Base-by-base conservation (phyloP, 257 asterid species). In the Fraxinus anomala region DNA sequence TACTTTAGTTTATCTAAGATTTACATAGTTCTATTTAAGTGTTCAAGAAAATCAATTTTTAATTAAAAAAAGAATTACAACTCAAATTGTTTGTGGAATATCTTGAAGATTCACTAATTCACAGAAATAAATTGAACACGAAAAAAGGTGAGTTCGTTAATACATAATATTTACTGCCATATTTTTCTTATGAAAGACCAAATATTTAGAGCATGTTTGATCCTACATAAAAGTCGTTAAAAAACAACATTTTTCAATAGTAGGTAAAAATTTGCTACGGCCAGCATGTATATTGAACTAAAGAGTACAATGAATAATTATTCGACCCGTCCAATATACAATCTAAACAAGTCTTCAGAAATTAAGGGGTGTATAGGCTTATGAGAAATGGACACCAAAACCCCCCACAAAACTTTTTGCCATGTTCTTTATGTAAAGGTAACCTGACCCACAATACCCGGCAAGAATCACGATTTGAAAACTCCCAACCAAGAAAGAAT, bases 361-460 rank as follows among this genome's bases (percentile, higher is more conserved):
- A 39, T 39, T 9, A 21, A 23, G 17, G 75, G 31, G 30, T 40
- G 3, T 71, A 12, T 51, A 30, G 17, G 68, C 31, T 31, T 73
- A 1, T 28, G 34, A 73, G 77, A 70, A 39, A 79, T 75, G 78
- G 84, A 83, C 81, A 80, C 72, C 67, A 73, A 79, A 76, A 24
- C 84, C 82, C 87, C 76, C 87, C 76, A 77, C 72, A 73, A 70
- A 76, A 73, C 73, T 31, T 30, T 76, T 39, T 24, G 68, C 19
- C 81, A 71, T 78, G 84, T 82, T 81, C 85, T 80, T 82, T 80
- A 73, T 28, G 81, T 76, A 87, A 80, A 81, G 85, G 82, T 77
- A 83, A 80, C 68, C 68, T 77, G 87, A 89, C 86, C 93, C 91
- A 89, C 86, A 81, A 84, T 82, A 81, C 85, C 89, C 86, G 90